A percentile compares a stretch with the other conserved stretches of the same genome.
phyloP scores from a whole-genome alignment of 768 basidiomycete genomes.

The Boletus vinaceobasis region DNA sequence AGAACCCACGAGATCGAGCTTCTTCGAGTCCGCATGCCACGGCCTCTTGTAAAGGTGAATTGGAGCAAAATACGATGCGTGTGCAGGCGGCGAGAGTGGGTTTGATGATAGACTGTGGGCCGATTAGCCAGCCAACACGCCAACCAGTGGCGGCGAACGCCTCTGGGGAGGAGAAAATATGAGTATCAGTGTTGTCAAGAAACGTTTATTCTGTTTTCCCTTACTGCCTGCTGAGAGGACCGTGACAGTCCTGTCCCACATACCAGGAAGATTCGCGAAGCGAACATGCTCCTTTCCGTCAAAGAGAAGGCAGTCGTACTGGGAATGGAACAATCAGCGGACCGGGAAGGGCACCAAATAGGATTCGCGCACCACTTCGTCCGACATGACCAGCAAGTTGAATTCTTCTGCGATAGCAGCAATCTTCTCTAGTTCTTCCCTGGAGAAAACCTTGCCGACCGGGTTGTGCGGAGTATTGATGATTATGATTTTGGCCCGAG shows the following conservation, averaged over 20 bases:
- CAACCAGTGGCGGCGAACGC: slow-evolving; percentile 96
- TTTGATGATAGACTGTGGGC: slow-evolving; percentile 72
- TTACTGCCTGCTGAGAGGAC: slow-evolving; percentile 93
- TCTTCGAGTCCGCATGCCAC: slow-evolving; percentile 86
- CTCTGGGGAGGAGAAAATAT: slow-evolving; percentile 45
- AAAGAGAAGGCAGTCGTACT: slow-evolving; percentile 94
- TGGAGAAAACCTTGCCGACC: slow-evolving; percentile 94
- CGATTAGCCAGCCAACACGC: slow-evolving; percentile 97
- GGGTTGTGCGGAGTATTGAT: slow-evolving; percentile 98
- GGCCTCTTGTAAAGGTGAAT: slow-evolving; percentile 94
- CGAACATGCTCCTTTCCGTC: slow-evolving; percentile 87
- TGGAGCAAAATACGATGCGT: slow-evolving; percentile 92
- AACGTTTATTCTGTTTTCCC: slow-evolving; percentile 20
- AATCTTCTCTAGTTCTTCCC: slow-evolving; percentile 77
- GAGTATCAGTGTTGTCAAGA: neutral
- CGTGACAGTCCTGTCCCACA: slow-evolving; percentile 98
- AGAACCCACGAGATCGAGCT: slow-evolving; percentile 68
- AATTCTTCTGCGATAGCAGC: slow-evolving; percentile 87
- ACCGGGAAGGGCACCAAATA: neutral
- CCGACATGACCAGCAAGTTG: slow-evolving; percentile 89
- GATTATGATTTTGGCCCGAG: slow-evolving; percentile 91
- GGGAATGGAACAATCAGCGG: slow-evolving; percentile 1
- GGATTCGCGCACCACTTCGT: slow-evolving; percentile 78
- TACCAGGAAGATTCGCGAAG: slow-evolving; percentile 91
- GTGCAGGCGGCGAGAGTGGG: slow-evolving; percentile 90